A percentile compares a stretch with the other conserved stretches of the same genome.
phyloP scores from a whole-genome alignment of 2,329 filamentous ascomycete genomes.

The Paecilomyces dactylethromorphus region DNA sequence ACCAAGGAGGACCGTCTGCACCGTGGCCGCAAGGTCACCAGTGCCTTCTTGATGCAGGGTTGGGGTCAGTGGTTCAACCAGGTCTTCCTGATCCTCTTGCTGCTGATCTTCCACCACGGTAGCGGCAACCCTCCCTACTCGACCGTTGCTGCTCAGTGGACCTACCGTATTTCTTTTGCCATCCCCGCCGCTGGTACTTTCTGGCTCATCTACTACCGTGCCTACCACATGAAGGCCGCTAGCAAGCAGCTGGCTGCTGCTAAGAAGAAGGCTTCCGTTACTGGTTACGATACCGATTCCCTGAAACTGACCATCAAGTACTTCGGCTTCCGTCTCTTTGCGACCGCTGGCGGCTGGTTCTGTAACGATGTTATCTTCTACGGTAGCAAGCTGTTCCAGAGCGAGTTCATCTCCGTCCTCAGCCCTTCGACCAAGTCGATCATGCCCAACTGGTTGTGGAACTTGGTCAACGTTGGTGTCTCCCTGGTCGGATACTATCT shows the following conservation, averaged over 20 bases:
- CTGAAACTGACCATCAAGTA: constrained; percentile 70
- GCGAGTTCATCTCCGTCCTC: constrained; percentile 79
- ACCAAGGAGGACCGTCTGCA: constrained; percentile 90
- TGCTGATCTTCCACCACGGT: constrained; percentile 83
- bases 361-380: constrained; percentile 99
- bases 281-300: constrained; percentile 85
- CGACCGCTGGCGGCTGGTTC: constrained; percentile 86
- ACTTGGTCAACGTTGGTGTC: constrained; percentile 82
- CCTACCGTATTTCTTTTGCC: constrained; percentile 87
- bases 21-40: constrained; percentile 90
- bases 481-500: constrained; percentile 84
- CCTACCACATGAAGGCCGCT: constrained; percentile 86
- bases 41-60: constrained; percentile 95
- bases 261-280: constrained; percentile 82
- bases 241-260: constrained; percentile 73
- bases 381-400: constrained; percentile 96
- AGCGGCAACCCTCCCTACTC: constrained; percentile 72
- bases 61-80: constrained; percentile 98
- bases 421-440: constrained; percentile 63
- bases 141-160: constrained; percentile 72
- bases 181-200: constrained; percentile 84
- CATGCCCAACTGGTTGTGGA: constrained; percentile 87
- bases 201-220: constrained; percentile 94
- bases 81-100: constrained; percentile 74
- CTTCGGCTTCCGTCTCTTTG: constrained; percentile 80